Conservation (phyloP, 1,284 basidiomycete genomes). For the Moesziomyces aphidis region DNA sequence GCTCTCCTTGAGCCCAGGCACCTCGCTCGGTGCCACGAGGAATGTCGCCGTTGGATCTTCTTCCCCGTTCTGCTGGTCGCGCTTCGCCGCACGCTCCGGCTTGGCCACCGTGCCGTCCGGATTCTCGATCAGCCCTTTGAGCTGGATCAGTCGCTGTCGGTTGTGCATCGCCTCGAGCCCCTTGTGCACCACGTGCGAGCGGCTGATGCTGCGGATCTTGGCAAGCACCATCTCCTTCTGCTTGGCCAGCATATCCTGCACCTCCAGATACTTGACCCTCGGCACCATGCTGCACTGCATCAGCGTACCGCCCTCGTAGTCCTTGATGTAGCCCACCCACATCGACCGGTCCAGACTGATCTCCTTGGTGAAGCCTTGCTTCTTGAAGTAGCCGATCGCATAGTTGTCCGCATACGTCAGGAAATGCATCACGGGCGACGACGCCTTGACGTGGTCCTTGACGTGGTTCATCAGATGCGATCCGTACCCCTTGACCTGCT, state of each 20-base stretch:
- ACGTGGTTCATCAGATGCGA: conserved; percentile 99
- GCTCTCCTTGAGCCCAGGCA: conserved; percentile 74
- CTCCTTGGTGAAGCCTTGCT: conserved; percentile 94
- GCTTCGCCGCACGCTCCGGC: conserved; percentile 47
- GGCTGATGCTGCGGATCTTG: conserved; percentile 89
- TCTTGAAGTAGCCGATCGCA: conserved; percentile 98
- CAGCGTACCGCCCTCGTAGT: conserved; percentile 99
- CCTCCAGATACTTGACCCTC: conserved; percentile 89
- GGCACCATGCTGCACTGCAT: conserved; percentile 96
- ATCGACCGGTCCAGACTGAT: conserved; percentile 88
- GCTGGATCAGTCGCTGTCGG: conserved; percentile 66
- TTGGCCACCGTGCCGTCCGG: conserved; percentile 48
- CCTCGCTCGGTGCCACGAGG: conserved; percentile 56
- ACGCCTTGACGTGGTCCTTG: conserved; percentile 89
- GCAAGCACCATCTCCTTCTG: conserved; percentile 81
- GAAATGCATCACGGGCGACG: conserved; percentile 88
- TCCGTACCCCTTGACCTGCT: conserved; percentile 99
- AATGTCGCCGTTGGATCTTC: conserved; percentile 50
- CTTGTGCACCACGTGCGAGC: conserved; percentile 85
- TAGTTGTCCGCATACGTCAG: conserved; percentile 99
- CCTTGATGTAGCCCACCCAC: conserved; percentile 99
- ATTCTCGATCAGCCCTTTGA: conserved; percentile 48
- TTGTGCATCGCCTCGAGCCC: conserved; percentile 84
- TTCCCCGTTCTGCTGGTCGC: conserved; percentile 31
- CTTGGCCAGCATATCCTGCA: conserved; percentile 79